Evolutionary conservation across 1,284 basidiomycete genomes (phyloP), one percentile per base, ranked within the genome.

Genomic region (Thelephora terrestris): DNA sequence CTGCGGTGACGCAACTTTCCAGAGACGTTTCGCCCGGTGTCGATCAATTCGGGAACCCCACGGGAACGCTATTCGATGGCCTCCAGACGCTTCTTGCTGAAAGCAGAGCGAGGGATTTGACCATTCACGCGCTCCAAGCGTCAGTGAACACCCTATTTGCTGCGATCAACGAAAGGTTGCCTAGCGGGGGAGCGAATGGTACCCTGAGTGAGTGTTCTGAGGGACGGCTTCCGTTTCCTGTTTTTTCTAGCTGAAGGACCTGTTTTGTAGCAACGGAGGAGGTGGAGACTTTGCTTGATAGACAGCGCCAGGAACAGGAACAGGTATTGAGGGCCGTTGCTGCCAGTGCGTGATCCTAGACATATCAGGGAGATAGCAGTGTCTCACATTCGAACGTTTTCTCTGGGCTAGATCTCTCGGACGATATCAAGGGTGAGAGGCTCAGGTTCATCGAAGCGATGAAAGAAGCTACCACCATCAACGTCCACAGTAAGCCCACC

Each of bases 391-490:
- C 38, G 44, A 50, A n/a, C n/a, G 36, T 21, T 14, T 27, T 44
- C 29, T 23, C 34, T 7, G 20, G 17, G 16, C 6, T 53, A 87
- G 89, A 90, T 60, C 71, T 92, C 7, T 81, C 81, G 1, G 74
- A 77, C 46, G 89, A 91, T 57, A 91, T 92, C 49, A 79, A 82
- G 46, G 88, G 88, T 5, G 88, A 92, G 65, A 71, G 88, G 39
- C 64, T 92, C 47, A 71, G 85, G 4, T 92, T 93, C 58, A 84
- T 92, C 9, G 90, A 93, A 56, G 86, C 89, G 16, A 93, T 92
- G 89, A 86, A 86, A 59, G 82, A 90, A 55, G 90, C 89, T 1
- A 92, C 90, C 0, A 78, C 79, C 1, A 85, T 91, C 59, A 91
- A 92, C 54, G 79, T 92, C 6, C 79, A 86, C 60, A 69, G 87